Percentiles rank a stretch among this genome's conserved stretches.
Conservation (phyloP, 495 filamentous ascomycete species). For the Hamigera avellanea region DNA sequence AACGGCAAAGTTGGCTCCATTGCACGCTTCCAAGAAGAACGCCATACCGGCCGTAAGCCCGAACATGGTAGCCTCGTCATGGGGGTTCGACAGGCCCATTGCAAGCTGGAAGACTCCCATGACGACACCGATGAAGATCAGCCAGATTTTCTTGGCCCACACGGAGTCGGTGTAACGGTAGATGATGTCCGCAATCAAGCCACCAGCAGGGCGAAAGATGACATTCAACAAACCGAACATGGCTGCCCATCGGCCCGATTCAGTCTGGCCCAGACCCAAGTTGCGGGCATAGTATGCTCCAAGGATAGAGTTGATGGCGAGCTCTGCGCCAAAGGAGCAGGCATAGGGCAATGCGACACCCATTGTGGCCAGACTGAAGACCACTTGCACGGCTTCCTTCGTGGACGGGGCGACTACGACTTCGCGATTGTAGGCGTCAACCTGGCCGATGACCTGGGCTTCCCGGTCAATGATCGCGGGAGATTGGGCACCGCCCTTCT, state of each 20-base stretch:
- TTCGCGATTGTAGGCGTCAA: constrained; percentile 43
- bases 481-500: constrained; percentile 25
- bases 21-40: constrained; percentile 73
- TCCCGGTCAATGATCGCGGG: constrained; percentile 34
- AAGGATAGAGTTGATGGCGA: constrained; percentile 76
- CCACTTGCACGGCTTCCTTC: constrained; percentile 43
- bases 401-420: constrained; percentile 54
- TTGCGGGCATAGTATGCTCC: constrained; percentile 68
- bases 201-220: constrained; percentile 61
- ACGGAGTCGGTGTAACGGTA: constrained; percentile 50
- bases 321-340: constrained; percentile 77
- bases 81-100: constrained; percentile 56
- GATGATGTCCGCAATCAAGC: constrained; percentile 59
- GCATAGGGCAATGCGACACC: constrained; percentile 63
- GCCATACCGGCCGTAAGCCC: constrained; percentile 65
- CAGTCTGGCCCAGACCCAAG: constrained; percentile 63
- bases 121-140: constrained; percentile 49
- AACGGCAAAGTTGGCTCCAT: constrained; percentile 77
- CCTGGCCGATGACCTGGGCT: constrained; percentile 38
- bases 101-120: constrained; percentile 58
- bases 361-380: constrained; percentile 54
- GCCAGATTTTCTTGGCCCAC: constrained; percentile 67
- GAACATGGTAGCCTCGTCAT: constrained; percentile 53
- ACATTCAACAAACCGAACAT: constrained; percentile 89
- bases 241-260: constrained; percentile 65